Evolutionary conservation across 2,329 filamentous ascomycete species (phyloP).

Genomic region (Escovopsis sp.): DNA sequence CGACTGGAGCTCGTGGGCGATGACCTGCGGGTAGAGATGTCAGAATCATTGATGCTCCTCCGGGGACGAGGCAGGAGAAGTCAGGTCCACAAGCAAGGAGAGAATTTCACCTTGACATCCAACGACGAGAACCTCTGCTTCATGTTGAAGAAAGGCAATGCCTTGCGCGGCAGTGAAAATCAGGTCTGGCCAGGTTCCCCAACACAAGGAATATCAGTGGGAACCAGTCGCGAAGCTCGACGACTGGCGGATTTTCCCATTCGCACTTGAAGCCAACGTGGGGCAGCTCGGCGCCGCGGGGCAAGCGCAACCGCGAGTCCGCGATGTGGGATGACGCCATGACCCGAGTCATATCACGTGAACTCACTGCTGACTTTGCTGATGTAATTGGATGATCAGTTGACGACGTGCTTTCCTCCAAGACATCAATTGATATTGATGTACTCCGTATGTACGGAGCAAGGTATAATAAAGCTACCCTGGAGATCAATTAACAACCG

Average conservation of each 20-base stretch:
- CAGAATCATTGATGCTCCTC: not conserved
- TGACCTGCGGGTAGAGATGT: conserved; percentile 45
- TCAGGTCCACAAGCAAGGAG: no score
- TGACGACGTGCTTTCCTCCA: not conserved
- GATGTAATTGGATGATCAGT: not conserved
- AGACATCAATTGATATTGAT: no score
- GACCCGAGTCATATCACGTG: not conserved
- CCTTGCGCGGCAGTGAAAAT: not conserved
- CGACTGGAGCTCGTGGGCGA: conserved; percentile 78
- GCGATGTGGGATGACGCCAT: not conserved
- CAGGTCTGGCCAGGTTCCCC: no score
- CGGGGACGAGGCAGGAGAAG: not conserved
- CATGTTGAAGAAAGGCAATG: conserved; percentile 32
- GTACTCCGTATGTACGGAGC: no score
- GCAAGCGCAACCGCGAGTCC: conserved; percentile 3
- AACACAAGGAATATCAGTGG: no score
- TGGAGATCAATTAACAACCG: no score
- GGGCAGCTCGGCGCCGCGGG: conserved; percentile 5
- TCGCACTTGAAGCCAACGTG: conserved; percentile 1
- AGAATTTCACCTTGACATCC: conserved; percentile 48
- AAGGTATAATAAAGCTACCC: no score
- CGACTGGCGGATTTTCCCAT: no score
- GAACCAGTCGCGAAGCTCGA: no score
- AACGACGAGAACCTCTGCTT: conserved; percentile 71
- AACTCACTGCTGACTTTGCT: not conserved